A percentile compares a stretch with the other conserved stretches of the same genome.
Conservation (phyloP, 2,329 filamentous ascomycete genomes). For the Thyridium curvatum region DNA sequence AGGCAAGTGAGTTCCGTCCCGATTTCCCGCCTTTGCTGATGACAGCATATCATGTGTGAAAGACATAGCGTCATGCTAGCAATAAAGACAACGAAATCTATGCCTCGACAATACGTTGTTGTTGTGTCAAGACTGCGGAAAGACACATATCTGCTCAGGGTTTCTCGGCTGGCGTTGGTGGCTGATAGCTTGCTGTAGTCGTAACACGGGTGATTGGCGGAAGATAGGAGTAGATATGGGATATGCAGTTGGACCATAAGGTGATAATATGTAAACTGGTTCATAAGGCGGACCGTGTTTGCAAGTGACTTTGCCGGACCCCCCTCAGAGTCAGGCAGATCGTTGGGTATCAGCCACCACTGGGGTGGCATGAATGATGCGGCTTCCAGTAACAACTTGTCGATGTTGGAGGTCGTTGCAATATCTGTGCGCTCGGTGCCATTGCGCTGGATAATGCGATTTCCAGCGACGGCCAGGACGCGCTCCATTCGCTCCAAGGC, state of each 20-base stretch:
- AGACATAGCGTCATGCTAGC: constrained; percentile 32
- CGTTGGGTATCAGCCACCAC: constrained; percentile 31
- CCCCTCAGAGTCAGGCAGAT: constrained; percentile 7
- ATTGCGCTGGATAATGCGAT: constrained; percentile 30
- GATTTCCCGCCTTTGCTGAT: constrained; percentile 8
- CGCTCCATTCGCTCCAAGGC: constrained; percentile 28
- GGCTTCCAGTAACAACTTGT: constrained; percentile 28
- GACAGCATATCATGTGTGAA: constrained; percentile 28
- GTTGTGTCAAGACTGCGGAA: constrained; percentile 23
- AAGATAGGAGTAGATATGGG: constrained; percentile 32
- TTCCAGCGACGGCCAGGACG: constrained; percentile 22
- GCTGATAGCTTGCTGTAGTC: constrained; percentile 32
- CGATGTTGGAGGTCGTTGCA: constrained; percentile 23
- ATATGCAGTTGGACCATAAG: constrained; percentile 36
- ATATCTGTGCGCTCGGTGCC: constrained; percentile 9
- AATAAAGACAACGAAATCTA: constrained; percentile 34
- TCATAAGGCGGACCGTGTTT: constrained; percentile 28
- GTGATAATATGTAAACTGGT: constrained; percentile 35
- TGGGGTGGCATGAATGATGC: constrained; percentile 28
- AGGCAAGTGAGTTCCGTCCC: constrained; percentile 3
- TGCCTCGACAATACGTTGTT: constrained; percentile 29
- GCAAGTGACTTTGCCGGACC: constrained; percentile 12
- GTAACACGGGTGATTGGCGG: constrained; percentile 11
- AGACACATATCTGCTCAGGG: constrained; percentile 29
- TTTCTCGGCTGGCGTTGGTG: constrained; percentile 33